A percentile compares a stretch with the other conserved stretches of the same genome.
These are phyloP conservation scores for Litsea cubeba DNA, from an alignment of 164 flowering plant genomes.

Conservation along the genomic window DNA sequence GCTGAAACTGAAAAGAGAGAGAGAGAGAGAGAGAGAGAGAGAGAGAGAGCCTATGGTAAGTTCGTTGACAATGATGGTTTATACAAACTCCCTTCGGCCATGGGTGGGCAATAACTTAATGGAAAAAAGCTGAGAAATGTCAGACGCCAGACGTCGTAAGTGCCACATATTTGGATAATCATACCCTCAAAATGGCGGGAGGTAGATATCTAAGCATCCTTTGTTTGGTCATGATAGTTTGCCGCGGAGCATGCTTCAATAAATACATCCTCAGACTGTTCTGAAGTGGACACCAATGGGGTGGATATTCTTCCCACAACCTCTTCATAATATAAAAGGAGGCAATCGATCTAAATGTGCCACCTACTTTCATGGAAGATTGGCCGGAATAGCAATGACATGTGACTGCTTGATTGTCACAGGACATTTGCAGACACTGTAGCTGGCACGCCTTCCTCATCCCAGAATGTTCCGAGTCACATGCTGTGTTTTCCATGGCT, in stretches of 20 bases:
- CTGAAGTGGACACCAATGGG: background rate
- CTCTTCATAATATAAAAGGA: background rate
- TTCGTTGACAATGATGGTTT: no score
- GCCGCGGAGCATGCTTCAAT: background rate
- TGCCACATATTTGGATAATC: no score
- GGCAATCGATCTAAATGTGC: background rate
- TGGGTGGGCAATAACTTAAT: no score
- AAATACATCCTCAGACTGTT: background rate
- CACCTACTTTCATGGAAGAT: background rate
- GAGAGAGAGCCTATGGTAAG: no score
- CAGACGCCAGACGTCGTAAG: no score
- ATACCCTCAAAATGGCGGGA: no score
- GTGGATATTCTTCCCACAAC: background rate
- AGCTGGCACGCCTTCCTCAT: background rate
- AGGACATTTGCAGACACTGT: background rate
- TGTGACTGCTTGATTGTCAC: background rate
- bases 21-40: no score
- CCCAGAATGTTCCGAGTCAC: background rate
- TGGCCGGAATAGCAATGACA: background rate
- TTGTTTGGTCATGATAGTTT: no score
- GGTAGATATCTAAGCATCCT: no score
- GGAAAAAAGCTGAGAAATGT: no score
- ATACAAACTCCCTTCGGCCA: no score
- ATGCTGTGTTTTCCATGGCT: background rate
- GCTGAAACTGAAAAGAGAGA: no score